Conservation (phyloP, 306 rosid species). For the Alnus glutinosa region DNA sequence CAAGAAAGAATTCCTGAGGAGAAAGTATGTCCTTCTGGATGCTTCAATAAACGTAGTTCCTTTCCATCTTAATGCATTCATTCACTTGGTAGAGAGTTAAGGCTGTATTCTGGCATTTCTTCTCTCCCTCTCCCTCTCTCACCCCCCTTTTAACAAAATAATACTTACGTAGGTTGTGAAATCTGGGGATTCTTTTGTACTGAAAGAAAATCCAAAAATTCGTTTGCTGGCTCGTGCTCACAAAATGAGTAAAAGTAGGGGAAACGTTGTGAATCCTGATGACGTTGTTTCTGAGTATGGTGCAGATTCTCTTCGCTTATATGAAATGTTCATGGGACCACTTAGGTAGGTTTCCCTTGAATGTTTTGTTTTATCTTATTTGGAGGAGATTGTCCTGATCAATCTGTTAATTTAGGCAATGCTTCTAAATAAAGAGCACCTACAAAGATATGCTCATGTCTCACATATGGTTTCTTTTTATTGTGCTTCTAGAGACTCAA, state of each 20-base stretch:
- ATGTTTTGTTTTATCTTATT: constrained; percentile 20
- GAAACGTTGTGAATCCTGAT: constrained; percentile 94
- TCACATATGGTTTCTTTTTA: constrained; percentile 12
- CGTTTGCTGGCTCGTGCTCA: constrained; percentile 80
- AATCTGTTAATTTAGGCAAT: background rate
- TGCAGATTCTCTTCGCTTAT: constrained; percentile 94
- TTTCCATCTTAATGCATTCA: constrained; percentile 21
- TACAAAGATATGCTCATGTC: background rate
- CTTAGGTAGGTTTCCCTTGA: constrained; percentile 57
- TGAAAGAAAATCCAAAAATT: constrained; percentile 79
- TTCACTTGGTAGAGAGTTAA: constrained; percentile 13
- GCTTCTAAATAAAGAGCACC: constrained; percentile 4
- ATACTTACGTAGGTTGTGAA: constrained; percentile 56
- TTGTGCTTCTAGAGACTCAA: constrained; percentile 66
- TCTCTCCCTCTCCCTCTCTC: background rate
- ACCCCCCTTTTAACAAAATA: constrained; percentile 6
- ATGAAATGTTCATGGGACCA: constrained; percentile 99
- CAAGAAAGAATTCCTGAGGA: constrained; percentile 70
- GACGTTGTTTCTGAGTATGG: constrained; percentile 93
- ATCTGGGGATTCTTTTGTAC: constrained; percentile 80
- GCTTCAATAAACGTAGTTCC: constrained; percentile 10
- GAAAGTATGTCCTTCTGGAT: constrained; percentile 49
- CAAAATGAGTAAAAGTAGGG: constrained; percentile 98
- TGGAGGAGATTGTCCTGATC: constrained; percentile 4
- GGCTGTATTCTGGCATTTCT: constrained; percentile 8